Conservation (phyloP, 176 grass and related monocot species). For the Lolium perenne region DNA sequence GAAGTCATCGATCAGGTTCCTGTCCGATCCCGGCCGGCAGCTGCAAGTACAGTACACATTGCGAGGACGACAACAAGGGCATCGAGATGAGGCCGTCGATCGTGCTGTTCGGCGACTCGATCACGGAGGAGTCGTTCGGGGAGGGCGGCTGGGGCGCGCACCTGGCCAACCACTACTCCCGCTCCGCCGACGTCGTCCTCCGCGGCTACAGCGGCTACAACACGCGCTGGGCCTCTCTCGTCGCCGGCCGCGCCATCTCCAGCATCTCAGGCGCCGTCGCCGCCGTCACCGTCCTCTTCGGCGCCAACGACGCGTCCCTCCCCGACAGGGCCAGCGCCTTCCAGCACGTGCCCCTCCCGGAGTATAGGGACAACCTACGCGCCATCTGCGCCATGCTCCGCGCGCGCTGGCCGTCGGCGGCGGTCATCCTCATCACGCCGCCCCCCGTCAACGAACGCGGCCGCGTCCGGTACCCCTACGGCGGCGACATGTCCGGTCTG, state of each 20-base stretch:
- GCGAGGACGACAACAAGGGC: too few relatives aligned
- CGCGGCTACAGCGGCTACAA: constrained; percentile 85
- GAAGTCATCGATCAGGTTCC: too few relatives aligned
- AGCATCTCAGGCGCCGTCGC: too few relatives aligned
- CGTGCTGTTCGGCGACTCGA: constrained; percentile 75
- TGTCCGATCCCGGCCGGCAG: too few relatives aligned
- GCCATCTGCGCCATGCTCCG: constrained; percentile 54
- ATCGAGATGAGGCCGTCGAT: constrained; percentile 62
- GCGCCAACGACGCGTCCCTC: constrained; percentile 70
- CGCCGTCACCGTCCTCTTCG: constrained; percentile 66
- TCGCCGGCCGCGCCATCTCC: constrained; percentile 37
- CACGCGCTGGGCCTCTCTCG: constrained; percentile 58
- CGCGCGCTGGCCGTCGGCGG: constrained; percentile 40
- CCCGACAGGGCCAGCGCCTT: constrained; percentile 44
- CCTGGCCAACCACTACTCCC: constrained; percentile 70
- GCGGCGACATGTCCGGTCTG: constrained; percentile 34
- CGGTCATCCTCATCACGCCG: constrained; percentile 66
- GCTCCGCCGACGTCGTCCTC: constrained; percentile 69
- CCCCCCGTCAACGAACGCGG: constrained; percentile 73
- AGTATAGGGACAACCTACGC: constrained; percentile 70
- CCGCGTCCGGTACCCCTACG: constrained; percentile 41
- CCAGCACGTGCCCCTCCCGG: constrained; percentile 62
- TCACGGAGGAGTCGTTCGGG: constrained; percentile 71
- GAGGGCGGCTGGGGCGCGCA: constrained; percentile 70
- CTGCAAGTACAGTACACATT: too few relatives aligned